Conservation (phyloP, 1,284 basidiomycete genomes). For the Limonomyces culmigenus region DNA sequence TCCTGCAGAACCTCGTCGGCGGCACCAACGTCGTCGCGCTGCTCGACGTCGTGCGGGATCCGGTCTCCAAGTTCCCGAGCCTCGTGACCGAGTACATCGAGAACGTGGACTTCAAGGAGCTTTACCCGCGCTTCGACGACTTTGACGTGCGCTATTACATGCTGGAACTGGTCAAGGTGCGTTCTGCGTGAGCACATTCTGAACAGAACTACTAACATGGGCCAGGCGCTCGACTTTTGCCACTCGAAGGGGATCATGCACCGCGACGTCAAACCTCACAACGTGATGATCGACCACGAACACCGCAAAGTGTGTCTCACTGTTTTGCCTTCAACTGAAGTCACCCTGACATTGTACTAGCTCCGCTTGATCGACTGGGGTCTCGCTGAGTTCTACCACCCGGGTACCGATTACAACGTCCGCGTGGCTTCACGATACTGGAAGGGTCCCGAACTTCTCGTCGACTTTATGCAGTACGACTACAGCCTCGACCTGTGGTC, state of each 20-base stretch:
- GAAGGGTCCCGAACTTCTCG: slow-evolving; percentile 78
- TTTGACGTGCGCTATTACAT: slow-evolving; percentile 76
- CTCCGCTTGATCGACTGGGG: slow-evolving; percentile 86
- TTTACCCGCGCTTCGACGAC: slow-evolving; percentile 63
- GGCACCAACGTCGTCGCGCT: slow-evolving; percentile 76
- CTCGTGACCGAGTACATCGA: slow-evolving; percentile 78
- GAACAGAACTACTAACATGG: not conserved
- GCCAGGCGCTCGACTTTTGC: slow-evolving; percentile 71
- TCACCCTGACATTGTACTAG: slow-evolving; percentile 15
- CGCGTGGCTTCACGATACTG: slow-evolving; percentile 84
- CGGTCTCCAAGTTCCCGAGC: slow-evolving; percentile 61
- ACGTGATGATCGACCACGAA: slow-evolving; percentile 83
- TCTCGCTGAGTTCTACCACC: slow-evolving; percentile 84
- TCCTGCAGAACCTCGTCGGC: slow-evolving; percentile 72
- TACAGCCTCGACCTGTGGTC: slow-evolving; percentile 82
- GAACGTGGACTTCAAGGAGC: slow-evolving; percentile 72
- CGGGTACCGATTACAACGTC: slow-evolving; percentile 74
- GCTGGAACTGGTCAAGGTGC: slow-evolving; percentile 67
- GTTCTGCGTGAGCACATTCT: slow-evolving; percentile 3
- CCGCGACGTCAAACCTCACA: slow-evolving; percentile 82
- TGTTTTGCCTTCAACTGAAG: not conserved
- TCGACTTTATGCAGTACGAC: slow-evolving; percentile 78
- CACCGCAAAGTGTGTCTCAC: slow-evolving; percentile 41
- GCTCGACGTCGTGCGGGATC: slow-evolving; percentile 73
- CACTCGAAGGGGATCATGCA: slow-evolving; percentile 87